Evolutionary conservation across 257 asterid species (phyloP).

Genomic region (Fraxinus anomala): DNA sequence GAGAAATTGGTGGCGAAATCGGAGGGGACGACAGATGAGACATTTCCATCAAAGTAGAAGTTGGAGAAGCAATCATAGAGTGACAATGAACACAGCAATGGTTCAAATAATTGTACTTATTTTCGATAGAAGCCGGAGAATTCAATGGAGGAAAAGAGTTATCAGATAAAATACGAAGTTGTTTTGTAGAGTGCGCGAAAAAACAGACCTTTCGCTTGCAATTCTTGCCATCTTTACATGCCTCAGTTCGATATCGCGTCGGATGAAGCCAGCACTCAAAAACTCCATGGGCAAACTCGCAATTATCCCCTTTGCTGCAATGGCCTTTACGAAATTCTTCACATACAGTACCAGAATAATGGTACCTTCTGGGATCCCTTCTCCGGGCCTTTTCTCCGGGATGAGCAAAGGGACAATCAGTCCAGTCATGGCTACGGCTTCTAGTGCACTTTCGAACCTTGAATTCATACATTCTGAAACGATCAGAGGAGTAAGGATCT

Average conservation of each 20-base stretch:
- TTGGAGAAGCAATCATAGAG: conserved; percentile 10
- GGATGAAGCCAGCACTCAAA: conserved; percentile 19
- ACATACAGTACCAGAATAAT: conserved; percentile 10
- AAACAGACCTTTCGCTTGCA: conserved; percentile 17
- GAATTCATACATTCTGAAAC: conserved; percentile 12
- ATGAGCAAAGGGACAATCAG: conserved; percentile 9
- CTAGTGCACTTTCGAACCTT: conserved; percentile 16
- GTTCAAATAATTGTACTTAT: not conserved
- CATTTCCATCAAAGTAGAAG: conserved; percentile 1
- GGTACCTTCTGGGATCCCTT: conserved; percentile 13
- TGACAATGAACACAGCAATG: conserved; percentile 17
- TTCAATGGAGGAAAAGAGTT: conserved; percentile 1
- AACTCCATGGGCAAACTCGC: conserved; percentile 17
- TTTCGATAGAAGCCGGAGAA: not conserved
- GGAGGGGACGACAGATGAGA: not conserved
- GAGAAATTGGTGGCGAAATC: not conserved
- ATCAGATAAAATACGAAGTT: conserved; percentile 14
- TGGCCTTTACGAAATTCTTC: conserved; percentile 9
- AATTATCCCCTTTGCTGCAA: conserved; percentile 11
- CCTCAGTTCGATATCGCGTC: conserved; percentile 12
- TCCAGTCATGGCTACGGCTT: conserved; percentile 21
- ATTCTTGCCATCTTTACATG: conserved; percentile 20
- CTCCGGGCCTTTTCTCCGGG: conserved; percentile 16
- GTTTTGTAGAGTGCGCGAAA: conserved; percentile 1
- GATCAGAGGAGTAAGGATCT: conserved; percentile 15